phyloP scores from a whole-genome alignment of 2,329 filamentous ascomycete genomes.

The Claviceps sorghi region DNA sequence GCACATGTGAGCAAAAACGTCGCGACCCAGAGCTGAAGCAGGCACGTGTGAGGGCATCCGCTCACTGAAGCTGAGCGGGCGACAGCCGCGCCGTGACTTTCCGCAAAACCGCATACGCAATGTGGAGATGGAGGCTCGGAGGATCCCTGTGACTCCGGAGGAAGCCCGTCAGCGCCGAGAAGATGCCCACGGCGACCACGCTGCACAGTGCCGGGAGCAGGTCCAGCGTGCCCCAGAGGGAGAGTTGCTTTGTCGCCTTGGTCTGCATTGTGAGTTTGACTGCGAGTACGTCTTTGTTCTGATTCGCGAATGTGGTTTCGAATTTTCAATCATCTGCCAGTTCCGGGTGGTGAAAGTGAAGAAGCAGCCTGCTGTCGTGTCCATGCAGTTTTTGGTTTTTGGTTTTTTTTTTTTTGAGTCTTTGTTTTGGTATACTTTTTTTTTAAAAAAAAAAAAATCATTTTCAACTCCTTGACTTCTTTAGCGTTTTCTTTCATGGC shows the following conservation, averaged over 20 bases:
- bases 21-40: neutral
- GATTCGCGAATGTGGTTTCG: neutral
- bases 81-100: conserved; percentile 8
- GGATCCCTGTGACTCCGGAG: conserved; percentile 7
- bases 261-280: neutral
- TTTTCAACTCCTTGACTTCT: too few species aligned
- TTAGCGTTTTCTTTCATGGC: neutral
- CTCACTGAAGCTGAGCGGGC: conserved; percentile 10
- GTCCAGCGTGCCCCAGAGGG: conserved; percentile 8
- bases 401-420: too few species aligned
- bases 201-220: conserved; percentile 8
- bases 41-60: neutral
- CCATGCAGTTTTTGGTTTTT: neutral
- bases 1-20: too few species aligned
- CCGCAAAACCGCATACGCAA: conserved; percentile 11
- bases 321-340: too few species aligned
- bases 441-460: too few species aligned
- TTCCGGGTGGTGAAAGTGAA: too few species aligned
- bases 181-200: conserved; percentile 6
- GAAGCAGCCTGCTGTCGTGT: too few species aligned
- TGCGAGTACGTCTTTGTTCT: neutral
- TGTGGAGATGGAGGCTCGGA: conserved; percentile 9
- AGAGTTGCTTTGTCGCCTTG: conserved; percentile 1
- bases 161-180: conserved; percentile 6
- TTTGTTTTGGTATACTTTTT: neutral